phyloP scores from a whole-genome alignment of 352 stramenopile species.

The Phytophthora cajani region DNA sequence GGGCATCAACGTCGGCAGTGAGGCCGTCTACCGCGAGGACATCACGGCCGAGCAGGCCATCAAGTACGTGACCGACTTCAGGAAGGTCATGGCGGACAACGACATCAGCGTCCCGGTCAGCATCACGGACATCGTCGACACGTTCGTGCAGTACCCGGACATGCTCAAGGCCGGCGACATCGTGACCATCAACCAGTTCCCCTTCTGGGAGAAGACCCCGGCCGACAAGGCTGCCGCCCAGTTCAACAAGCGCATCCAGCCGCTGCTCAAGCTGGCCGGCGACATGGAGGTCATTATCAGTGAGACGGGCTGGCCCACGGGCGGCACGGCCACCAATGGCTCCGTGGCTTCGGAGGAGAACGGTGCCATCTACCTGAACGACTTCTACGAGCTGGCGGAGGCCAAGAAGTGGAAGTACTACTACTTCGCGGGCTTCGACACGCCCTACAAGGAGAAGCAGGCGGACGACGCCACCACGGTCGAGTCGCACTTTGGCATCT shows the following conservation, averaged over 20 bases:
- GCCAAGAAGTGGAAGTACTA: slow-evolving; percentile 85
- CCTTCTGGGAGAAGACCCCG: slow-evolving; percentile 81
- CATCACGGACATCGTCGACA: slow-evolving; percentile 86
- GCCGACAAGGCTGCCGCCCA: slow-evolving; percentile 63
- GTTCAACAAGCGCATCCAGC: slow-evolving; percentile 79
- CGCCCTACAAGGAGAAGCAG: slow-evolving; percentile 76
- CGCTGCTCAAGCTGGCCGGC: slow-evolving; percentile 64
- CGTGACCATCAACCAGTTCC: slow-evolving; percentile 87
- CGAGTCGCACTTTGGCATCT: slow-evolving; percentile 84
- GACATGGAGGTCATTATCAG: slow-evolving; percentile 83
- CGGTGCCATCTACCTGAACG: slow-evolving; percentile 72
- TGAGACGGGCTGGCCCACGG: slow-evolving; percentile 84
- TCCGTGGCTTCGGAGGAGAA: slow-evolving; percentile 64
- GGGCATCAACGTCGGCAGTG: slow-evolving; percentile 86
- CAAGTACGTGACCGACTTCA: slow-evolving; percentile 78
- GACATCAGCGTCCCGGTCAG: slow-evolving; percentile 65
- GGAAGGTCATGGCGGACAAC: slow-evolving; percentile 67
- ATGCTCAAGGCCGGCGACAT: slow-evolving; percentile 80
- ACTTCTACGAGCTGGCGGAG: slow-evolving; percentile 76
- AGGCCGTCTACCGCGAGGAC: slow-evolving; percentile 82
- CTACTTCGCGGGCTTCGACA: slow-evolving; percentile 89
- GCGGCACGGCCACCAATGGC: slow-evolving; percentile 63
- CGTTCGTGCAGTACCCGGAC: slow-evolving; percentile 76
- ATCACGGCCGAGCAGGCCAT: slow-evolving; percentile 76
- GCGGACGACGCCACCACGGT: slow-evolving; percentile 55